Percentiles rank a stretch among this genome's conserved stretches.
phyloP scores from a whole-genome alignment of 768 basidiomycete species.

The Termitomyces sp. region DNA sequence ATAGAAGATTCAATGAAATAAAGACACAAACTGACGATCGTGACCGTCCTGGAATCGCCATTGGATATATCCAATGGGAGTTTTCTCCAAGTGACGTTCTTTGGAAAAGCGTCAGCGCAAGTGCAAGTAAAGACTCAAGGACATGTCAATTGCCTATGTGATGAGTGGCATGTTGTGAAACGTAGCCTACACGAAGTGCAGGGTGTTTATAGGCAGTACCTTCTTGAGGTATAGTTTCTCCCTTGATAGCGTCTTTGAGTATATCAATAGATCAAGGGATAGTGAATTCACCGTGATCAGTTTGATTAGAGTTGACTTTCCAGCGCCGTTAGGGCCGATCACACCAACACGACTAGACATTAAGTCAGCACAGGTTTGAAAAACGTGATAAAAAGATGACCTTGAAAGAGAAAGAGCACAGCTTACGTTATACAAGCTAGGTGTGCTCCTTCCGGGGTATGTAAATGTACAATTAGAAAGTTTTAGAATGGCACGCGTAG shows the following conservation, averaged over 20 bases:
- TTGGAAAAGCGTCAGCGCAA: conserved; percentile 12
- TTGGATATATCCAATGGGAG: conserved; percentile 94
- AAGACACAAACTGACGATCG: conserved; percentile 59
- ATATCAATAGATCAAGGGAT: conserved; percentile 1
- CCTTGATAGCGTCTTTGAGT: conserved; percentile 34
- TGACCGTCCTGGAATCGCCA: conserved; percentile 99
- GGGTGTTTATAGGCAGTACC: conserved; percentile 94
- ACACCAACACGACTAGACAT: conserved; percentile 79
- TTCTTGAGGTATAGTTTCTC: conserved; percentile 88
- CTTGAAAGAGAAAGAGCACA: conserved; percentile 93
- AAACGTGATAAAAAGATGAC: conserved; percentile 31
- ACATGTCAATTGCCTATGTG: conserved; percentile 60
- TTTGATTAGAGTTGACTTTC: conserved; percentile 95
- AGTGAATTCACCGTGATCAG: conserved; percentile 64
- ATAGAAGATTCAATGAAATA: not conserved
- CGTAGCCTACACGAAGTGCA: conserved; percentile 89
- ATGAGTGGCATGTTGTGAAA: conserved; percentile 97
- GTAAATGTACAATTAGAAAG: conserved; percentile 89
- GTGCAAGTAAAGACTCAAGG: not conserved
- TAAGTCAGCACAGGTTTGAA: conserved; percentile 12
- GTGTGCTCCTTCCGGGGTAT: conserved; percentile 78
- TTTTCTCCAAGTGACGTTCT: conserved; percentile 95
- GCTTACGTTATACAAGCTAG: conserved; percentile 82
- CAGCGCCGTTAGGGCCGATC: conserved; percentile 90
- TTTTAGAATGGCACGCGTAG: conserved; percentile 93